Evolutionary conservation across 1,284 basidiomycete genomes (phyloP), one percentile per base, ranked within the genome.

Genomic region (Ustilago curta): DNA sequence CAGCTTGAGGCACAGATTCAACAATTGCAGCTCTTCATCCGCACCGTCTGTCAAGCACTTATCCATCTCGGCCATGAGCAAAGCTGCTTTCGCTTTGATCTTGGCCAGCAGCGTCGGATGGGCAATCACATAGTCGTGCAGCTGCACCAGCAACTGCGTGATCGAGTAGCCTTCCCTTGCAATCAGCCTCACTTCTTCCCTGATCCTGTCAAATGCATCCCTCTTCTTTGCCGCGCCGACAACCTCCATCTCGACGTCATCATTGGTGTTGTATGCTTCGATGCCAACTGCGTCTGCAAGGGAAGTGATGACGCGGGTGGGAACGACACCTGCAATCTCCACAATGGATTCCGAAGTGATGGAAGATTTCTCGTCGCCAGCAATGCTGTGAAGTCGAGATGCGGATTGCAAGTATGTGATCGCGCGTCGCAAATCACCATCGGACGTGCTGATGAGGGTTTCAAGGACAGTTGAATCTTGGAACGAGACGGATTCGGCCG

Each of bases 371-470:
- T 59, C 62, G 27, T 70, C 69, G 6, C 71, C 64, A 1, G 59
- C 42, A 37, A 69, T 55, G 48, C 67, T 64, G 44, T 80, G 81
- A 2, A 99, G 88, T 31, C 96, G 90, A 48, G 94, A 92, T 4
- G 95, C 95, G 8, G 95, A 97, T 85, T 99, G 97, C 5, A 99
- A 88, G 85, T 97, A 99, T 14, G 96, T 99, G 85, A 99, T 99
- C n/a, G 96, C 93, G 58, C 97, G 93, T 50, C 97, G 92, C 54
- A 99, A 89, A 86, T 99, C 97, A 37, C 97, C 97, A 64, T 91
- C 90, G 1, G 96, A 96, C 23, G 91, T 90, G 48, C 86, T 87
- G 73, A 96, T 92, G 64, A 97, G 89, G 1, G 91, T 87, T 40
- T 90, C 86, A 58, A 96, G 68, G 2, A 83, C 74, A 4, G 61